Evolutionary conservation across 345 rosid genomes (phyloP).

Genomic region (Lagerstroemia speciosa): DNA sequence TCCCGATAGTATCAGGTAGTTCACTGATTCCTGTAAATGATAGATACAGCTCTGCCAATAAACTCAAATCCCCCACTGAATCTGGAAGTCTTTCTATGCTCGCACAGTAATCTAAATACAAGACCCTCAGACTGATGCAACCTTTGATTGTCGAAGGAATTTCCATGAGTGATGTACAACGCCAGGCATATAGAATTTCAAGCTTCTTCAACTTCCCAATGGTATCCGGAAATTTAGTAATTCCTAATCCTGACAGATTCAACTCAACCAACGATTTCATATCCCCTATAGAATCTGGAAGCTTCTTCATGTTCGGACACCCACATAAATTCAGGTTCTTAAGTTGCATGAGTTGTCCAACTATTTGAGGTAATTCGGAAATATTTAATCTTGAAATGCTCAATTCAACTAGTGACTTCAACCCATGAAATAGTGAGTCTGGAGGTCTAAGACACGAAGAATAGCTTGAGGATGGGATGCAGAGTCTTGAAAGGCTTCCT

Average conservation of each 20-base stretch:
- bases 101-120: no score
- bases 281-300: neutral
- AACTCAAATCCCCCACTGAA: slow-evolving; percentile 1
- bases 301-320: neutral
- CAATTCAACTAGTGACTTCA: neutral
- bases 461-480: neutral
- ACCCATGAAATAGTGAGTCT: no score
- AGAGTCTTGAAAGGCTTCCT: neutral
- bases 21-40: neutral
- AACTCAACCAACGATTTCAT: slow-evolving; percentile 5
- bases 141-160: no score
- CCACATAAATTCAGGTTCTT: neutral
- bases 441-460: no score
- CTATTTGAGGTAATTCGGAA: neutral
- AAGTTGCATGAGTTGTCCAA: slow-evolving; percentile 2
- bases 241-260: neutral
- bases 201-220: no score
- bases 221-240: neutral
- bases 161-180: no score
- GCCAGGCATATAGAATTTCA: no score
- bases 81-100: neutral
- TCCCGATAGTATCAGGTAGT: neutral
- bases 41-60: neutral
- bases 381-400: neutral
- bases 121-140: no score